phyloP scores from a whole-genome alignment of 2,329 filamentous ascomycete genomes.

The Escovopsis sp. region DNA sequence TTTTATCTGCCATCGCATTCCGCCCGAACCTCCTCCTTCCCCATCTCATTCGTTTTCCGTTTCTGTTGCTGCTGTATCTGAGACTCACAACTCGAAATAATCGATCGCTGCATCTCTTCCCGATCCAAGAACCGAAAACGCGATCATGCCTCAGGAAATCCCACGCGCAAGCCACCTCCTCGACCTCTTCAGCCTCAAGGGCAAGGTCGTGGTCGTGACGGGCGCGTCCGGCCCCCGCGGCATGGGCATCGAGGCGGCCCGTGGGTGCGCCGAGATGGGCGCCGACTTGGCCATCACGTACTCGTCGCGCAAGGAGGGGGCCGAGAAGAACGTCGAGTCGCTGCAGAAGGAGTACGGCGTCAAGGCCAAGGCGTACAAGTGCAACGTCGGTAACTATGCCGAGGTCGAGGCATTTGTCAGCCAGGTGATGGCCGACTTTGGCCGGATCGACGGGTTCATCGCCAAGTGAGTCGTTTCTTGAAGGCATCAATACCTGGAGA shows the following conservation, averaged over 20 bases:
- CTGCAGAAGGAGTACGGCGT: conserved; percentile 53
- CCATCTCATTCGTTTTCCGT: no score
- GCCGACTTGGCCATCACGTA: conserved; percentile 60
- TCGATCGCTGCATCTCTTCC: no score
- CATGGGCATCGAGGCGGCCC: conserved; percentile 55
- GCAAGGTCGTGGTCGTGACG: conserved; percentile 57
- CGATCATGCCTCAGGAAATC: conserved; percentile 38
- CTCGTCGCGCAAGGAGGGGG: conserved; percentile 53
- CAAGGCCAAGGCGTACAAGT: conserved; percentile 47
- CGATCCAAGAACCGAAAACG: neutral
- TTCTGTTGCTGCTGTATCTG: no score
- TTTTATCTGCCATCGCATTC: no score
- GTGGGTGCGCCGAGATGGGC: conserved; percentile 57
- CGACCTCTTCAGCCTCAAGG: conserved; percentile 59
- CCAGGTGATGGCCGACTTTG: conserved; percentile 59
- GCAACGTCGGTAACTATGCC: conserved; percentile 39
- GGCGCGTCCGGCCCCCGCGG: conserved; percentile 56
- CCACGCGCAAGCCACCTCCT: conserved; percentile 42
- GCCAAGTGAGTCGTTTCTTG: conserved; percentile 53
- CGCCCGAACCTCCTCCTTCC: no score
- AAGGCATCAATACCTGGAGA: neutral
- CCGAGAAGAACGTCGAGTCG: conserved; percentile 50
- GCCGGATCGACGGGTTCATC: conserved; percentile 59
- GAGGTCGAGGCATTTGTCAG: conserved; percentile 38
- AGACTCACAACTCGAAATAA: no score